Conservation (phyloP, 75 land plant genomes). For the Pseudotsuga menziesii region DNA sequence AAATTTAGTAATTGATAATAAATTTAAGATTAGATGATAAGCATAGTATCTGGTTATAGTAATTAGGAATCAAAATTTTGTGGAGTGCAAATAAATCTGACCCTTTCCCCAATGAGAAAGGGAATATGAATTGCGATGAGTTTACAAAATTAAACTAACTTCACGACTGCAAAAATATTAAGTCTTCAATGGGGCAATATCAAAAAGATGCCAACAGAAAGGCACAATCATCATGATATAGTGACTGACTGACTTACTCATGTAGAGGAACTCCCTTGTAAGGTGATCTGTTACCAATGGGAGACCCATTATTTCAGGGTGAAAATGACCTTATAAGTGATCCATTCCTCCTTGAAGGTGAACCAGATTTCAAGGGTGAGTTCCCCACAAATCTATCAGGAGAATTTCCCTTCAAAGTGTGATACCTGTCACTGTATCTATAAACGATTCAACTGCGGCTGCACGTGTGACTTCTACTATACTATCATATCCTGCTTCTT, state of each 20-base stretch:
- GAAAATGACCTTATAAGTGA: background rate
- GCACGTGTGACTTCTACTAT: constrained; percentile 29
- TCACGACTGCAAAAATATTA: too few relatives aligned
- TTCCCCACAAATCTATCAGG: constrained; percentile 2
- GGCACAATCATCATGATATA: background rate
- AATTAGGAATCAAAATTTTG: too few relatives aligned
- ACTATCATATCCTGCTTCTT: constrained; percentile 18
- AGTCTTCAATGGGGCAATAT: too few relatives aligned
- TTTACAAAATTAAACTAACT: too few relatives aligned
- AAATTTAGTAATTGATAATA: too few relatives aligned
- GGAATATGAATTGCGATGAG: too few relatives aligned
- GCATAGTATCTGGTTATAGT: too few relatives aligned
- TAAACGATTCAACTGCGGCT: constrained; percentile 40
- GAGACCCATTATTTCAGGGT: background rate
- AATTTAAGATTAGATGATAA: too few relatives aligned
- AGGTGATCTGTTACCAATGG: background rate
- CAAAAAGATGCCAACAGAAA: too few relatives aligned
- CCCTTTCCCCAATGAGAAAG: too few relatives aligned
- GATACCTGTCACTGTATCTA: constrained; percentile 33
- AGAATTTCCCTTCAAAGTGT: constrained; percentile 20
- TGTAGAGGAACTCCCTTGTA: background rate
- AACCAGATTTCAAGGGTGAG: background rate
- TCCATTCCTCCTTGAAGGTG: background rate
- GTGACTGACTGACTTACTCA: background rate
- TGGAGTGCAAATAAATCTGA: too few relatives aligned